Evolutionary conservation across 2,329 filamentous ascomycete genomes (phyloP).

Genomic region (Coniochaeta hoffmannii): DNA sequence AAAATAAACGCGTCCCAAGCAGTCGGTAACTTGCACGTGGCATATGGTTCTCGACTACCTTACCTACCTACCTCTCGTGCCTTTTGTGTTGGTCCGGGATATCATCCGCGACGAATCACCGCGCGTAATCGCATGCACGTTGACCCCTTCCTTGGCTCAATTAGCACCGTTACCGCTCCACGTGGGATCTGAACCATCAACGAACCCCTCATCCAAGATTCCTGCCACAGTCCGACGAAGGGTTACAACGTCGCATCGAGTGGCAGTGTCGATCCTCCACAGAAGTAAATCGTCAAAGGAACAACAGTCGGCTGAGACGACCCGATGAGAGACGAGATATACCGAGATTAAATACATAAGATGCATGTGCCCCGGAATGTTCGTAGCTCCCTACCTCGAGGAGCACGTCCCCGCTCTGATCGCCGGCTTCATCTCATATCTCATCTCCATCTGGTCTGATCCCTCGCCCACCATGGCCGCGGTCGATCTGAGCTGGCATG

Average conservation of each 20-base stretch:
- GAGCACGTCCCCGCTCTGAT: not conserved
- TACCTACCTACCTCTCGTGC: too few relatives aligned
- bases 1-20: not conserved
- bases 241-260: not conserved
- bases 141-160: not conserved
- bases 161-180: not conserved
- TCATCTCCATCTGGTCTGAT: not conserved
- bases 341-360: not conserved
- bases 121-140: not conserved
- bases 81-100: too few relatives aligned
- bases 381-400: not conserved
- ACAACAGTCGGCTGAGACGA: not conserved
- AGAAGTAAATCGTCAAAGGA: not conserved
- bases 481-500: slow-evolving; percentile 18
- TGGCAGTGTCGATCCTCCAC: not conserved
- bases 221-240: not conserved
- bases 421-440: not conserved
- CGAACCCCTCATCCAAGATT: not conserved
- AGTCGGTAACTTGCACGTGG: not conserved
- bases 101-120: not conserved
- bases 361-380: not conserved
- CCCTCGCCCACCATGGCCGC: not conserved
- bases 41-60: too few relatives aligned
- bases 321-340: not conserved
- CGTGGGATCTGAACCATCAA: not conserved